Base-by-base conservation (phyloP, 306 rosid species). In the Dryas drummondii region DNA sequence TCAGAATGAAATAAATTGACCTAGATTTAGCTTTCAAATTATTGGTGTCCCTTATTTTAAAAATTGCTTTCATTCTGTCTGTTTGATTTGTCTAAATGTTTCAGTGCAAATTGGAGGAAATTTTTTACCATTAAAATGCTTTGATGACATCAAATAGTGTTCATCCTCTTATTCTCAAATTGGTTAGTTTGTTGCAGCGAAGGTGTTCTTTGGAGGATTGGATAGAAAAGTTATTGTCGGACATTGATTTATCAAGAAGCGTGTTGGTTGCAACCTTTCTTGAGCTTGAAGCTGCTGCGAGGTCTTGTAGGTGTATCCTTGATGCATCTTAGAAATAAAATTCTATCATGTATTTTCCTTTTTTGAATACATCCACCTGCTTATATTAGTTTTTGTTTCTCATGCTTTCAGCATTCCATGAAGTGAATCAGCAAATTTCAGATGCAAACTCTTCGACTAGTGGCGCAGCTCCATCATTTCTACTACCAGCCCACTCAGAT, bases 271-370 rank as follows among this genome's bases (percentile, higher is more conserved):
- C 97, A 49, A 86, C 82, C 12, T 91, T 91, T 86, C 96, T 94
- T 62, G 98, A 94, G 90, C 94, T 94, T 50, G 98, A 94, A 88
- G 97, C 97, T 78, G 91, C 97, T 79, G 98, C 86, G 78, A 88
- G 98, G 80, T 86, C 91, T 46, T 85, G 98, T 94, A 86, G 73
- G 91, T 85, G 81, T 84, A 77, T 70, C 78, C 74, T 80, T 70
- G 63, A 62, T 49, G 61, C 76, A 76, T 68, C 53, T 78, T 69
- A 14, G 66, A 74, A 65, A 66, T 60, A 4, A 37, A 40, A 14
- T 44, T 74, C 37, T 42, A 7, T 67, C 56, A 57, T 70, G 63
- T 71, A 27, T 56, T 84, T 45, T 67, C 3, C 1, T 42, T 27
- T 52, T 67, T 75, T 41, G 42, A 78, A 4, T 59, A 55, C 11